These are phyloP conservation scores for Eucalyptus sp. DNA, from an alignment of 345 rosid species.

Conservation along the genomic window DNA sequence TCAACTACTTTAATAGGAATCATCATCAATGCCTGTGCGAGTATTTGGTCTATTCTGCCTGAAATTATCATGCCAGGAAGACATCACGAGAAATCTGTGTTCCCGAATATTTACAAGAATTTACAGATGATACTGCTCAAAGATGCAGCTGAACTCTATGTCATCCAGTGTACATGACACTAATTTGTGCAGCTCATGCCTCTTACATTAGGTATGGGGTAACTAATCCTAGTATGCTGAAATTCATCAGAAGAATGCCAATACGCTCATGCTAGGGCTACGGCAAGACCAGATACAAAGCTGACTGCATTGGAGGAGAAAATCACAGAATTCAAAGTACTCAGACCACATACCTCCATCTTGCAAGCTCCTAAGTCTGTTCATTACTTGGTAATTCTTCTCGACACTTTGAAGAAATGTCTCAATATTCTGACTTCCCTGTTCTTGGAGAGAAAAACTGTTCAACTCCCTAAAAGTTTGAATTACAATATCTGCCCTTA, in stretches of 20 bases:
- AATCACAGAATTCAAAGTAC: background rate
- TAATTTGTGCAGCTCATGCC: background rate
- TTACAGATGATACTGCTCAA: background rate
- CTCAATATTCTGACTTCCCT: conserved; percentile 27
- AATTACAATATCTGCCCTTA: conserved; percentile 76
- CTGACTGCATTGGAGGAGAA: background rate
- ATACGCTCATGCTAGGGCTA: background rate
- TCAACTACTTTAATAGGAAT: background rate
- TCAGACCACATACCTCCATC: conserved; percentile 29
- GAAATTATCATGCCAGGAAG: background rate
- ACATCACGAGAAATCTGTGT: background rate
- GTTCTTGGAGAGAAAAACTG: conserved; percentile 40
- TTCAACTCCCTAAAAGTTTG: conserved; percentile 71
- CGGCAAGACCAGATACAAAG: background rate
- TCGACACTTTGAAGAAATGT: conserved; percentile 53
- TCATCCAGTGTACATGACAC: background rate
- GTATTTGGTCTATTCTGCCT: background rate
- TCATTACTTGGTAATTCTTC: conserved; percentile 42
- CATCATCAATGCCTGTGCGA: background rate
- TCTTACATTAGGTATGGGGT: background rate
- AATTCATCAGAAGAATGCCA: background rate
- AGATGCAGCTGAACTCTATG: background rate
- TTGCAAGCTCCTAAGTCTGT: conserved; percentile 54
- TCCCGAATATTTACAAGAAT: background rate
- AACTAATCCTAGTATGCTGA: background rate